Evolutionary conservation across 495 filamentous ascomycete species (phyloP), one percentile per base, ranked within the genome.

Genomic region (Friedmanniomyces simplex): DNA sequence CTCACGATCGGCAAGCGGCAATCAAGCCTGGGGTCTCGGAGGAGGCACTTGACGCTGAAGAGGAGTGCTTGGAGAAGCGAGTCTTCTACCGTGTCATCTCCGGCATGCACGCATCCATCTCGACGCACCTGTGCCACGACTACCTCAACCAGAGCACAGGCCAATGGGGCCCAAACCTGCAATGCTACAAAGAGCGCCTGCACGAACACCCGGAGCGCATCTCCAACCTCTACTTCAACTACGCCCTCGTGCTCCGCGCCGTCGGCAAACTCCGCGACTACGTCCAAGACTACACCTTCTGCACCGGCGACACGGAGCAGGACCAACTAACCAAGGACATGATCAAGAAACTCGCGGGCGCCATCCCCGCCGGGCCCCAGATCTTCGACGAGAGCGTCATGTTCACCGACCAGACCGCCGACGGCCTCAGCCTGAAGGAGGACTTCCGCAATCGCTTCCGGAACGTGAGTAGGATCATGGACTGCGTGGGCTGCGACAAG

Each of bases 151-250:
- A 95, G 69, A 89, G 86, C 1, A 96, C 93, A 1, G 93, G 94
- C 41, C 73, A 89, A 71, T 97, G 93, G 93, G 82, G 84, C 46
- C 94, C 93, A 14, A 98, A 98, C 64, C 73, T 95, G 32, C 76
- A 79, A 64, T 98, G 93, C 77, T 98, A 93, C 78, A 82, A 86
- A 68, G 75, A 82, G 20, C 85, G 93, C 13, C 79, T 98, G 18
- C 84, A 93, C 66, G 76, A 76, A 8, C 82, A 88, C 64, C 90
- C 91, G 0, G 93, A 98, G 60, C 86, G 90, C 52, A 85, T 96
- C 66, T 91, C 91, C 54, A 98, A 98, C 70, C 80, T 97, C 57
- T 98, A 97, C 74, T 98, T 98, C 76, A 96, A 98, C 77, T 98
- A 96, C 68, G 93, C 93, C 0, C 78, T 98, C 28, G 77, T 98